Evolutionary conservation across 2,329 filamentous ascomycete species (phyloP), one percentile per base, ranked within the genome.

Genomic region (Diaporthe helianthi): DNA sequence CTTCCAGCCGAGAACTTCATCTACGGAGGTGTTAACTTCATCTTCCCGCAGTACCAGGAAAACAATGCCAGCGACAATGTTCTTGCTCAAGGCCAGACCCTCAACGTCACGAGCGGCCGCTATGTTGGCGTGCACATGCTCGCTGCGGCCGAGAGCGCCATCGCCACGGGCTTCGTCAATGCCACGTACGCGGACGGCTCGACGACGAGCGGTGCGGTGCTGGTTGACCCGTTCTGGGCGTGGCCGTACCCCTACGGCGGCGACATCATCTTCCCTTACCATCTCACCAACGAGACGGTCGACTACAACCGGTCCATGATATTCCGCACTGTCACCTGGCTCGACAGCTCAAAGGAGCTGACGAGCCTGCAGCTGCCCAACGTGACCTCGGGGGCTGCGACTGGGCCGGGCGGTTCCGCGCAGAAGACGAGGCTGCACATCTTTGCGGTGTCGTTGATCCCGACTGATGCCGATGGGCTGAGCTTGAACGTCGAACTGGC

Each of bases 281-380:
- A 73, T 7, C 67, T 66, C 12, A 73, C 72, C 1, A 73, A 73
- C 29, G 53, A 71, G 51, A 67, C 65, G 5, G 22, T 68, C 22
- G 66, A 73, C 47, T 72, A 71, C 52, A 74, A 74, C 55, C 68
- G 66, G 13, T 73, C 73, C 19, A 71, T 69, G 60, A 72, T 74
- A 15, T 74, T 74, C 41, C 69, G 71, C 8, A 69, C 51, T 5
- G 49, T 67, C 13, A 38, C 68, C 1, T 74, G 73, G 72, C 53
- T 74, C 12, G 73, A 73, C 29, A 65, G 71, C 22, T 68, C 69
- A 0, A 71, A 72, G 53, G 67, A 72, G 3, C 51, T 73, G n/a
- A 58, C 31, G 15, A 65, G 66, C n/a, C 29, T 74, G 29, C 69
- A 69, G 46, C 61, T 73, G 24, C 71, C 73, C 0, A 71, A 69